Evolutionary conservation across 345 rosid genomes (phyloP).

Genomic region (Turnera subulata): DNA sequence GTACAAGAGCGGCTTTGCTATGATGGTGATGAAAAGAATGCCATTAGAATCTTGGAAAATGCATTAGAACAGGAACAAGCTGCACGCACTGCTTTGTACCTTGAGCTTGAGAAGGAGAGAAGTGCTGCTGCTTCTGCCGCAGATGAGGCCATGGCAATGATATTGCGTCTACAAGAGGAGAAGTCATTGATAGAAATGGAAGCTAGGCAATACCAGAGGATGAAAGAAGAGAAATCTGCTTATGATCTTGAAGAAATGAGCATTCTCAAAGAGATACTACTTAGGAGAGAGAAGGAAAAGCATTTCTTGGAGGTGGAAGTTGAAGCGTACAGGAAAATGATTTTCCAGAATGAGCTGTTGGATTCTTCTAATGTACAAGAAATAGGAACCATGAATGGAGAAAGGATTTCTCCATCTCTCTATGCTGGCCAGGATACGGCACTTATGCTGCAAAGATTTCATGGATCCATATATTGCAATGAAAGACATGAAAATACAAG

Average conservation of each 20-base stretch:
- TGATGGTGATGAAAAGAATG: conserved; percentile 25
- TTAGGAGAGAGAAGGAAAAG: conserved; percentile 69
- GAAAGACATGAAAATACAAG: conserved; percentile 16
- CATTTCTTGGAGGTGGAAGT: conserved; percentile 77
- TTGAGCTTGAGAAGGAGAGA: conserved; percentile 82
- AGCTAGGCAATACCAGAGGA: conserved; percentile 75
- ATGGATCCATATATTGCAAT: conserved; percentile 25
- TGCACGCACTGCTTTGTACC: conserved; percentile 38
- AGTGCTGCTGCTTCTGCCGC: conserved; percentile 76
- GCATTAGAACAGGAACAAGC: conserved; percentile 53
- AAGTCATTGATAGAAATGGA: conserved; percentile 84
- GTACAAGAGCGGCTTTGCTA: conserved; percentile 22
- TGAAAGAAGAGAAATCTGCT: conserved; percentile 80
- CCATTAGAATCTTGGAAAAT: conserved; percentile 43
- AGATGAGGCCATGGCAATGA: conserved; percentile 97
- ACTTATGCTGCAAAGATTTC: conserved; percentile 12
- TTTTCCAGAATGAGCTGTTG: conserved; percentile 37
- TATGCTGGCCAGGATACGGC: conserved; percentile 23
- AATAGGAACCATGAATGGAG: conserved; percentile 8
- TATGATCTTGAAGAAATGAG: conserved; percentile 85
- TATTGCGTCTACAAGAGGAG: conserved; percentile 69
- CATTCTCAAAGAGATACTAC: conserved; percentile 75
- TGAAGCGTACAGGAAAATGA: conserved; percentile 52
- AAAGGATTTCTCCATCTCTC: conserved; percentile 16
- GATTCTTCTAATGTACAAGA: conserved; percentile 23